These are phyloP conservation scores for Chalaropsis ovoidea DNA, from an alignment of 2,329 filamentous ascomycete species.

Conservation along the genomic window DNA sequence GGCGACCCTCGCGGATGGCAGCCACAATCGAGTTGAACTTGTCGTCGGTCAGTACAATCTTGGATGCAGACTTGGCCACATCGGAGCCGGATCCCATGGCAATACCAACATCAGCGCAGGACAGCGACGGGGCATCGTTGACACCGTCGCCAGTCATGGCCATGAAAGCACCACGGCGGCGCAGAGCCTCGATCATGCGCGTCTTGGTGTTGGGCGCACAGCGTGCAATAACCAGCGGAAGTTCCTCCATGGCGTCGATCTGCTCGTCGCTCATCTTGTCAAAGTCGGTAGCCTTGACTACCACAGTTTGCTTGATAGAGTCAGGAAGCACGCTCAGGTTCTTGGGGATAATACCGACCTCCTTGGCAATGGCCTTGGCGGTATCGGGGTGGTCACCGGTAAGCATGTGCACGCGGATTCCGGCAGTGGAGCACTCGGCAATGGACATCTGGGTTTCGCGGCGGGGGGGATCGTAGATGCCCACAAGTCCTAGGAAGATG, in stretches of 20 bases:
- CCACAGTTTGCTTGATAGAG: slow-evolving; percentile 55
- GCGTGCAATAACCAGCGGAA: slow-evolving; percentile 73
- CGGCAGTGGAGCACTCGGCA: slow-evolving; percentile 57
- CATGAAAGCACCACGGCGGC: slow-evolving; percentile 63
- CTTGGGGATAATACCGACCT: slow-evolving; percentile 65
- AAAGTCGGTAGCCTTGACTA: slow-evolving; percentile 68
- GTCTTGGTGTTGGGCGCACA: slow-evolving; percentile 82
- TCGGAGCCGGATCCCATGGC: slow-evolving; percentile 85
- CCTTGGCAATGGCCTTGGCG: slow-evolving; percentile 64
- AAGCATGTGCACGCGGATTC: slow-evolving; percentile 73
- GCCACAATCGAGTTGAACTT: slow-evolving; percentile 81
- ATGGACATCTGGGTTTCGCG: slow-evolving; percentile 67
- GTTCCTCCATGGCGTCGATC: slow-evolving; percentile 62
- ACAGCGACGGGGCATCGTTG: slow-evolving; percentile 74
- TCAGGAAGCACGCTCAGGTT: slow-evolving; percentile 51
- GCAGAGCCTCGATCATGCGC: slow-evolving; percentile 80
- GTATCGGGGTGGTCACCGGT: slow-evolving; percentile 75
- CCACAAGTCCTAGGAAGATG: slow-evolving; percentile 68
- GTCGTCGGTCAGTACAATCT: slow-evolving; percentile 77
- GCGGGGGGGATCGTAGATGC: slow-evolving; percentile 78
- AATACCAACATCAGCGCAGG: slow-evolving; percentile 74
- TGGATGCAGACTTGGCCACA: slow-evolving; percentile 71
- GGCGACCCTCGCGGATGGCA: slow-evolving; percentile 69
- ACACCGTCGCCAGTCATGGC: slow-evolving; percentile 87
- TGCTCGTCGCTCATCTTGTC: slow-evolving; percentile 65